phyloP scores from a whole-genome alignment of 352 stramenopile species.

The Pythium myriotylum region DNA sequence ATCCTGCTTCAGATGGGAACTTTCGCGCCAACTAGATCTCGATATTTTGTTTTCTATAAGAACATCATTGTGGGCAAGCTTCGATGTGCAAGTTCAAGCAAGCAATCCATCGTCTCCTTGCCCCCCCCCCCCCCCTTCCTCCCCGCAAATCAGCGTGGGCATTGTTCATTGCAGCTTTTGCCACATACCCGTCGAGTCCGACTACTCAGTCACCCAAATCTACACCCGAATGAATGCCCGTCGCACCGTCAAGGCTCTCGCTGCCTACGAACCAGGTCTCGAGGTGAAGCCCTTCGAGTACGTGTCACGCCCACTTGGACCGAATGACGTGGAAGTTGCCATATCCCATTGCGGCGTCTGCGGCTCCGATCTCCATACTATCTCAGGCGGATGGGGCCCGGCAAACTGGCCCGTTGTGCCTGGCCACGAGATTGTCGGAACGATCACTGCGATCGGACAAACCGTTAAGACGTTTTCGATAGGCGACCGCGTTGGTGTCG shows the following conservation, averaged over 20 bases:
- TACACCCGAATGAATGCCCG: too few species aligned
- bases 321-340: constrained; percentile 7
- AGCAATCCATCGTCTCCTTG: too few species aligned
- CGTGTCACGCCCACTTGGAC: constrained; percentile 10
- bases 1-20: too few species aligned
- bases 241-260: constrained; percentile 18
- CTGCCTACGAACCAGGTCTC: constrained; percentile 5
- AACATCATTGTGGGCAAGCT: too few species aligned
- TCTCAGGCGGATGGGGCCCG: constrained; percentile 21
- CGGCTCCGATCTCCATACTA: constrained; percentile 31
- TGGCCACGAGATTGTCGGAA: constrained; percentile 31
- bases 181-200: background rate
- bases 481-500: background rate
- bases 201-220: background rate
- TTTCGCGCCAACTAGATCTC: too few species aligned
- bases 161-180: too few species aligned
- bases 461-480: constrained; percentile 6
- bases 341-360: constrained; percentile 14
- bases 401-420: constrained; percentile 24
- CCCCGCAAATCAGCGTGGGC: too few species aligned
- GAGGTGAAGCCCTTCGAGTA: constrained; percentile 21
- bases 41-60: too few species aligned
- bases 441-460: background rate
- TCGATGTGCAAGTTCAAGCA: too few species aligned
- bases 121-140: too few species aligned